phyloP scores from a whole-genome alignment of 805 yeast genomes.

The Candida mattraensis region DNA sequence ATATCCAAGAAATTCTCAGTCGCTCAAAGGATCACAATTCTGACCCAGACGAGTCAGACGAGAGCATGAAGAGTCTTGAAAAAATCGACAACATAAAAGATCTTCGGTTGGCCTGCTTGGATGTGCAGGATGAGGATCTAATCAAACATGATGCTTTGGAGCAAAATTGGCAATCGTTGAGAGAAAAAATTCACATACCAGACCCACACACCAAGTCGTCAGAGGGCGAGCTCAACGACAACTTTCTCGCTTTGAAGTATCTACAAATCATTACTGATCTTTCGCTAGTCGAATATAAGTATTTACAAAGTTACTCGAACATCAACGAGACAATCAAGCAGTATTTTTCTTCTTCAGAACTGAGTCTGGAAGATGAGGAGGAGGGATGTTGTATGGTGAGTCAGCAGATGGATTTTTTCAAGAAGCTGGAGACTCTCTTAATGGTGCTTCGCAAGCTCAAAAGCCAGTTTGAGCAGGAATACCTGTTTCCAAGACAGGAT shows the following conservation, averaged over 20 bases:
- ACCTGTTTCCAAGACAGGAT: conserved; percentile 1
- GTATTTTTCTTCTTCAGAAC: conserved; percentile 26
- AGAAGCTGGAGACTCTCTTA: conserved; percentile 24
- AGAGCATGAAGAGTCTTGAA: conserved; percentile 1
- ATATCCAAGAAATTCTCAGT: conserved; percentile 11
- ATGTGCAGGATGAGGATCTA: conserved; percentile 10
- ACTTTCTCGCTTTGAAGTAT: conserved; percentile 26
- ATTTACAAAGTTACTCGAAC: conserved; percentile 25
- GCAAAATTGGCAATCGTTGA: not conserved
- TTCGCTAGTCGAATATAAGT: conserved; percentile 29
- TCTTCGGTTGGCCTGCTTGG: conserved; percentile 10
- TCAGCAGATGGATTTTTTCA: conserved; percentile 25
- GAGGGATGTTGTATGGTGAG: conserved; percentile 26
- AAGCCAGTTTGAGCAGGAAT: conserved; percentile 18
- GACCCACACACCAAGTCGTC: conserved; percentile 1
- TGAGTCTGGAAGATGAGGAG: conserved; percentile 25
- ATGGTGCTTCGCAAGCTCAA: conserved; percentile 16
- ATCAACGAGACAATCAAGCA: conserved; percentile 27
- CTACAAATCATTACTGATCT: conserved; percentile 27
- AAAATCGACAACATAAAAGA: conserved; percentile 7
- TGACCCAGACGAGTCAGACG: not conserved
- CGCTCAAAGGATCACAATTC: not conserved
- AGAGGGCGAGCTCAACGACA: conserved; percentile 5
- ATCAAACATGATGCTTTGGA: conserved; percentile 2
- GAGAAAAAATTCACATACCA: conserved; percentile 10